Evolutionary conservation across 768 basidiomycete genomes (phyloP), one percentile per base, ranked within the genome.

Genomic region (Agaricus subrufescens): DNA sequence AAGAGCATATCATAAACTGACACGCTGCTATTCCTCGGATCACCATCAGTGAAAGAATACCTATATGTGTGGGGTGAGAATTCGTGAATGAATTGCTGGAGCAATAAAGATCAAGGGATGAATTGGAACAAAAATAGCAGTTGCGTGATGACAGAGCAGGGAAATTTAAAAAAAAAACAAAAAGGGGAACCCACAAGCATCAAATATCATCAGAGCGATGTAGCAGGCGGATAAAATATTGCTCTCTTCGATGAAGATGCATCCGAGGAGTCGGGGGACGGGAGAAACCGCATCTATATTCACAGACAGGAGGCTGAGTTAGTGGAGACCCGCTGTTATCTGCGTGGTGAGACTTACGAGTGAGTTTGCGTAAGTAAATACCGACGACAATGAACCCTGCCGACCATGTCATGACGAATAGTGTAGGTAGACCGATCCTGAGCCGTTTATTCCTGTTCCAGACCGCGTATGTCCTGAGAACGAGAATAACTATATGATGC

Each of bases 401-500:
- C 9, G 34, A 50, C 55, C 55, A 56, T 37, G 37, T 37, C 23
- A 48, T 3, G 31, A 23, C 10, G 26, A 56, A 56, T 23, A 56
- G 39, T 15, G 26, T 26, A 11, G 49, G 55, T 7, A 56, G 49
- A 34, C 30, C 48, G 23, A 50, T 50, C 12, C 42, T 34, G 15
- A 56, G 26, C 5, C 49, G 40, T 38, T 38, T 50, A 31, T 56
- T 48, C 26, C 50, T 56, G 38, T 56, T 49, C 55, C 55, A 56
- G 48, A 56, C 55, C 19, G 54, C 54, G 48, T 49, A 56, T 3
- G 55, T 56, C 49, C 55, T 56, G 42, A 56, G 55, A 38, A 49
- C 55, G 6, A 59, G 42, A 25, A 59, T 50, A 15, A 59, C 58
- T 59, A 23, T 15, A 1, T 34, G 19, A 34, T 27, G 49, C n/a